Percentiles rank a stretch among this genome's conserved stretches.
Conservation (phyloP, 2,329 filamentous ascomycete genomes). For the Fusarium papillatum region DNA sequence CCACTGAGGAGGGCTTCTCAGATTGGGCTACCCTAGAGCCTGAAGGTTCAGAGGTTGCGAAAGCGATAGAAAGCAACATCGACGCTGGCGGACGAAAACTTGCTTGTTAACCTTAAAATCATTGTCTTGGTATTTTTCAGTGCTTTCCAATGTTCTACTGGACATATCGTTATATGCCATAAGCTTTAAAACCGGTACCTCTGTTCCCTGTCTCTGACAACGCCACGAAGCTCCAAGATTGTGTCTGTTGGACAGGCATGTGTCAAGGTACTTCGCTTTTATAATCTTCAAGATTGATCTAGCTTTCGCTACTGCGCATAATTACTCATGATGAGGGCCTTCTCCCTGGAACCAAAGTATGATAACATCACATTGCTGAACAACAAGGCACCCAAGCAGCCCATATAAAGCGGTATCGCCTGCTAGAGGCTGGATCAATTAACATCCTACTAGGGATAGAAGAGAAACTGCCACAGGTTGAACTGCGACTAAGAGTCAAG, state of each 20-base stretch:
- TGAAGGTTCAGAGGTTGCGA: neutral
- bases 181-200: neutral
- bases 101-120: neutral
- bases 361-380: neutral
- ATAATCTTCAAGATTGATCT: too few species aligned
- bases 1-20: too few species aligned
- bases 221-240: too few species aligned
- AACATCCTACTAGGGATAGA: neutral
- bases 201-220: too few species aligned
- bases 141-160: neutral
- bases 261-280: too few species aligned
- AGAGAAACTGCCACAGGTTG: neutral
- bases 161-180: neutral
- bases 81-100: neutral
- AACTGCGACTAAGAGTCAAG: neutral
- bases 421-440: neutral
- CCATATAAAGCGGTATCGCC: neutral
- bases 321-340: too few species aligned
- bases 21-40: neutral
- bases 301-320: neutral
- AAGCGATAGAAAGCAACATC: neutral
- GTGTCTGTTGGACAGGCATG: too few species aligned
- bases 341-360: neutral
- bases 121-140: neutral
- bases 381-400: neutral